Evolutionary conservation across 495 filamentous ascomycete genomes (phyloP), one percentile per base, ranked within the genome.

Genomic region (Penicillium simplicissimum): DNA sequence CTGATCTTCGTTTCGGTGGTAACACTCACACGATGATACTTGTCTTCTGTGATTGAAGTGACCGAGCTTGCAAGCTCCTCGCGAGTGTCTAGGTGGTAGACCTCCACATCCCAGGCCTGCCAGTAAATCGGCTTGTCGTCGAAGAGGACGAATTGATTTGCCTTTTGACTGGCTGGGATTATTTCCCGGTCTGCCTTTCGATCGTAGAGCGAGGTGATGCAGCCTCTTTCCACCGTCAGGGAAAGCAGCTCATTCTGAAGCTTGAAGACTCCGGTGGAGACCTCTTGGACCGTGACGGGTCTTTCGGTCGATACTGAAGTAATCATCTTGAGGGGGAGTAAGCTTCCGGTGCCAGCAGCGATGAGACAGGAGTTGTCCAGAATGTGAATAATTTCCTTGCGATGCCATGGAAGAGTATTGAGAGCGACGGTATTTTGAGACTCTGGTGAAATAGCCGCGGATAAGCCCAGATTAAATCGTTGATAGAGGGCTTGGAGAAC

Each of bases 101-200:
- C 92, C 71, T 98, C 95, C 31, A 97, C 93, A 74, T 98, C 95
- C 95, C 95, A 98, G 0, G 93, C 95, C 77, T 98, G 94, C 95
- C 95, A 98, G 77, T 96, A 96, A 21, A 98, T 81, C 15, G 95
- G 95, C 76, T 98, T 97, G 75, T 98, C 95, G 68, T 98, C 95
- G 70, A 95, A 97, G 55, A 98, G 88, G 60, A 98, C 93, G 8
- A 96, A 82, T 68, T 97, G 93, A 55, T 92, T 93, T 42, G 90
- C 93, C 72, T 91, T 94, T 7, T 83, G 80, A 59, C 89, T 92
- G 60, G 87, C 81, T n/a, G 91, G 78, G 49, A 98, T 85, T 33
- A 97, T 67, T 70, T 98, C 91, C 37, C 94, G 85, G 9, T 88
- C 76, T 19, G 80, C 84, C 14, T 77, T 64, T 55, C 86, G 76